These are phyloP conservation scores for Podaxis sp. DNA, from an alignment of 768 basidiomycete species.

Conservation along the genomic window DNA sequence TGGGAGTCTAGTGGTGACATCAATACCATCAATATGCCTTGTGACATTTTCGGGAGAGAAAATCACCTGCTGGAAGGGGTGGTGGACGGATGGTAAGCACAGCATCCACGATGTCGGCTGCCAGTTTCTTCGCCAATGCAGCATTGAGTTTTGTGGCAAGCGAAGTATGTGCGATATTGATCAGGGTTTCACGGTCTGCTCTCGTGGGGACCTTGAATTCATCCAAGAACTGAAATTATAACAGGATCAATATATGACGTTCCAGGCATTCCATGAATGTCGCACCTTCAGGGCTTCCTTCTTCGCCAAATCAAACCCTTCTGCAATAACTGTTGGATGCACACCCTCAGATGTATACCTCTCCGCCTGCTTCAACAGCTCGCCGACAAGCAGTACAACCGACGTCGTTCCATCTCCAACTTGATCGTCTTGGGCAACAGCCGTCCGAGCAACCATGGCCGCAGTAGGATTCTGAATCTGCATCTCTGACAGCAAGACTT, in stretches of 20 bases:
- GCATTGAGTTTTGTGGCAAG: slow-evolving; percentile 90
- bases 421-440: slow-evolving; percentile 98
- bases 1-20: slow-evolving; percentile 43
- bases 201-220: slow-evolving; percentile 76
- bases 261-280: slow-evolving; percentile 12
- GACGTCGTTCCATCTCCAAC: slow-evolving; percentile 99
- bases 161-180: slow-evolving; percentile 94
- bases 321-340: slow-evolving; percentile 92
- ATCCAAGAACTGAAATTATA: slow-evolving; percentile 77
- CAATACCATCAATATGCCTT: background rate
- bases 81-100: slow-evolving; percentile 84
- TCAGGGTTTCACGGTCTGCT: slow-evolving; percentile 86
- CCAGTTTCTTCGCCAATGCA: slow-evolving; percentile 80
- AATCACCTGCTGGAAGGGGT: slow-evolving; percentile 56
- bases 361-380: slow-evolving; percentile 96
- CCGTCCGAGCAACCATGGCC: slow-evolving; percentile 98
- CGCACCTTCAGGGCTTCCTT: slow-evolving; percentile 88
- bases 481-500: slow-evolving; percentile 98
- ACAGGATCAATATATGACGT: background rate
- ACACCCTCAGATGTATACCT: slow-evolving; percentile 97
- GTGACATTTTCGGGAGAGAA: slow-evolving; percentile 15
- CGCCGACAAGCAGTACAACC: slow-evolving; percentile 93
- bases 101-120: slow-evolving; percentile 94
- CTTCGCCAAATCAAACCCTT: slow-evolving; percentile 97
- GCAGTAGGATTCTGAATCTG: slow-evolving; percentile 99